Base-by-base conservation (phyloP, 192 early-diverging fungal genomes). In the Jimgerdemannia flammicorona region DNA sequence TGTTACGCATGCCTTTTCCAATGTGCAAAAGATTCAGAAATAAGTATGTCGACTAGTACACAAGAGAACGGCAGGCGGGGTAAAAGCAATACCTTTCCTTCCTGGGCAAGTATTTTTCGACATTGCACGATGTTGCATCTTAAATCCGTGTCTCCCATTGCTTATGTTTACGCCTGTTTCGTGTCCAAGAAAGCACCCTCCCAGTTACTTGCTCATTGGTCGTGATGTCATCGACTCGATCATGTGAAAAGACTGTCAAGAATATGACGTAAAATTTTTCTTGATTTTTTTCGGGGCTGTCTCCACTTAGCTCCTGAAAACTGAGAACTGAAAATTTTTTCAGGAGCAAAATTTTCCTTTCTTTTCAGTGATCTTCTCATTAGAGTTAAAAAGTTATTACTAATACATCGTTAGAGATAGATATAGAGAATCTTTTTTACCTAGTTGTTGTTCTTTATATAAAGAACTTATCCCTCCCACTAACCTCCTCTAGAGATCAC, bases 1-100 rank as follows among this genome's bases (percentile, higher is more conserved):
- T 4, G 91, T 92, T 64, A 90, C 81, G 71, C 87, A 90, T 14
- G 86, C 89, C 76, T 82, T 68, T 10, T 43, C 3, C 40, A 41
- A 43, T 41, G 2, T 18, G 74, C 18, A 39, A 41, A 67, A 67
- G 18, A 41, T 19, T 29, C n/a, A n/a, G 74, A 43, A 10, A 40
- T 40, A n/a, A 39, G 40, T 39, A 18, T 44, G 43, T 64, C 42
- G 70, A 2, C 29, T 44, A 43, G 9, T 49, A 8, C 7, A 68
- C 19, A 41, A 20, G 7, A 7, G 19, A 41, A 68, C 6, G 18
- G 29, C 40, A 41, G 67, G 9, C 11, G 19, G 63, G 3, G 17
- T 14, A 17, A 71, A 14, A 14, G 18, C 65, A 39, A 66, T 73
- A 76, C 79, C 75, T 80, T 81, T 63, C 70, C 72, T 10, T 77